phyloP scores from a whole-genome alignment of 2,329 filamentous ascomycete species.

The Leptographium flavum region DNA sequence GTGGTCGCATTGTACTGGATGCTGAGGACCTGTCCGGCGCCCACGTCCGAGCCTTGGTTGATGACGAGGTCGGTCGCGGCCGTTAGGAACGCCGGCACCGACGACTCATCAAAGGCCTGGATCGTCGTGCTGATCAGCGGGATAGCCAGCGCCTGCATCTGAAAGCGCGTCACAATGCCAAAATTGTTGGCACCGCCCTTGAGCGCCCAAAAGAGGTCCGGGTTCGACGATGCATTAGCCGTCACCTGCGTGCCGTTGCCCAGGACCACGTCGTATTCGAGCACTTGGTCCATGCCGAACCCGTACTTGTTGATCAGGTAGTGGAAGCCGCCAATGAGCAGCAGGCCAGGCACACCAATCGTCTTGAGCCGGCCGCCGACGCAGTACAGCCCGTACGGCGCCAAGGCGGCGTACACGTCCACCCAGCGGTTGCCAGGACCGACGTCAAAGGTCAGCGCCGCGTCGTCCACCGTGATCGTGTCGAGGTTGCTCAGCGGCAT shows the following conservation, averaged over 20 bases:
- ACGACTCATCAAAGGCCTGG: too few species aligned
- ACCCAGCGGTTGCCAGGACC: conserved; percentile 23
- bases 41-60: too few species aligned
- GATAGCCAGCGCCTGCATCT: too few species aligned
- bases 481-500: conserved; percentile 22
- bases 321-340: conserved; percentile 22
- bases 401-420: conserved; percentile 21
- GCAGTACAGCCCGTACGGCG: conserved; percentile 17
- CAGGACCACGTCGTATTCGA: conserved; percentile 24
- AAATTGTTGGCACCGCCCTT: too few species aligned
- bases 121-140: too few species aligned
- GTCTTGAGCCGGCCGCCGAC: conserved; percentile 20
- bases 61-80: too few species aligned
- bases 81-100: too few species aligned
- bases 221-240: too few species aligned
- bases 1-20: too few species aligned
- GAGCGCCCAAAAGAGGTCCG: too few species aligned
- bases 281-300: conserved; percentile 22
- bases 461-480: conserved; percentile 15
- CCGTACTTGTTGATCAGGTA: conserved; percentile 17
- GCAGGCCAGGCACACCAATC: conserved; percentile 21
- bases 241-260: conserved; percentile 22
- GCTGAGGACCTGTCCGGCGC: too few species aligned
- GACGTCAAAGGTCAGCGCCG: conserved; percentile 17
- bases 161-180: too few species aligned